These are phyloP conservation scores for Pachyrhizus erosus DNA, from an alignment of 306 rosid species.

Conservation along the genomic window DNA sequence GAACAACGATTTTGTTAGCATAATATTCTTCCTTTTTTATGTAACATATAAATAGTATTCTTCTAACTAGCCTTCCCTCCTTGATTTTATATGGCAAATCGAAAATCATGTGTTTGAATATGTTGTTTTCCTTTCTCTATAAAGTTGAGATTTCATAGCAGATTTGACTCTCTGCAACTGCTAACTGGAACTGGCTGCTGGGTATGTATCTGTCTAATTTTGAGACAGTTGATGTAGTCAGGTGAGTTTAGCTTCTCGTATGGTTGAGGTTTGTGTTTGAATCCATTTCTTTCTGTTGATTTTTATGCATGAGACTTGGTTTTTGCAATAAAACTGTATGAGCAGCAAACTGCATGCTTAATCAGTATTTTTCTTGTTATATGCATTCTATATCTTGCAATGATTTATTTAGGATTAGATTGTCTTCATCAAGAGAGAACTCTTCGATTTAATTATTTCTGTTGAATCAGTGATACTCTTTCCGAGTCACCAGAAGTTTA, in stretches of 20 bases:
- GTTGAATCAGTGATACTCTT: slow-evolving; percentile 20
- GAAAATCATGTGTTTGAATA: background rate
- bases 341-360: background rate
- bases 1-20: background rate
- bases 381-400: slow-evolving; percentile 1
- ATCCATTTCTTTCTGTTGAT: slow-evolving; percentile 15
- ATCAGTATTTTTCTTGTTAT: background rate
- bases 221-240: background rate
- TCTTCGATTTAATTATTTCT: slow-evolving; percentile 4
- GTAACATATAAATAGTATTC: background rate
- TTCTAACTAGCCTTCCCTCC: slow-evolving; percentile 25
- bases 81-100: background rate
- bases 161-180: slow-evolving; percentile 28
- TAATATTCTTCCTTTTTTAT: background rate
- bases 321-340: slow-evolving; percentile 4
- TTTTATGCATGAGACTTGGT: background rate
- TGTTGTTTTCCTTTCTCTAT: background rate
- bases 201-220: background rate
- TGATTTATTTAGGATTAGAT: slow-evolving; percentile 20
- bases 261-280: background rate
- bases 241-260: slow-evolving; percentile 21
- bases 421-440: background rate
- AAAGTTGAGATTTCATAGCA: slow-evolving; percentile 8
- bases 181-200: slow-evolving; percentile 4
- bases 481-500: background rate